These are phyloP conservation scores for Nakazawaea ernobii DNA, from an alignment of 805 yeast genomes.

Conservation along the genomic window DNA sequence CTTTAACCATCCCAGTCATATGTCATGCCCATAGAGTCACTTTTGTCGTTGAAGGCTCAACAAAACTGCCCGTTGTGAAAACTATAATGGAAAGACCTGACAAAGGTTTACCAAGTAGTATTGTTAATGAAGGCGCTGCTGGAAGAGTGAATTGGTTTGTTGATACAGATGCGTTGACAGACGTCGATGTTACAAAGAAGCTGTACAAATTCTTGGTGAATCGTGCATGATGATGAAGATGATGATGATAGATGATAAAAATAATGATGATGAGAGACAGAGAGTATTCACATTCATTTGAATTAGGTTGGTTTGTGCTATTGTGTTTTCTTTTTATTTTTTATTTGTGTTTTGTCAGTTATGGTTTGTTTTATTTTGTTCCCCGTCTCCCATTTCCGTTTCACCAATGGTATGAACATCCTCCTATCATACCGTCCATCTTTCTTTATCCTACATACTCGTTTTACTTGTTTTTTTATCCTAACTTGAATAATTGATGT, in stretches of 20 bases:
- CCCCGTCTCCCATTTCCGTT: too few relatives aligned
- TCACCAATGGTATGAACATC: too few relatives aligned
- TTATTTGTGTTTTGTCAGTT: too few relatives aligned
- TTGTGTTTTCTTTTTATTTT: too few relatives aligned
- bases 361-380: too few relatives aligned
- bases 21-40: constrained; percentile 90
- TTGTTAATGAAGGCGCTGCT: constrained; percentile 94
- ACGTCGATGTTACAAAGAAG: constrained; percentile 67
- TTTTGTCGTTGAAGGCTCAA: constrained; percentile 93
- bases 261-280: background rate
- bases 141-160: constrained; percentile 97
- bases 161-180: constrained; percentile 85
- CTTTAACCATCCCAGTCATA: constrained; percentile 89
- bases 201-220: constrained; percentile 54
- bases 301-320: too few relatives aligned
- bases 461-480: too few relatives aligned
- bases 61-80: constrained; percentile 88
- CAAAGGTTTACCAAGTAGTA: constrained; percentile 88
- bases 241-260: background rate
- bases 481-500: too few relatives aligned
- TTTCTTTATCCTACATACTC: too few relatives aligned
- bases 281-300: too few relatives aligned
- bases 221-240: background rate
- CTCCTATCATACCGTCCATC: too few relatives aligned
- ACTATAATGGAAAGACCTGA: constrained; percentile 96